These are phyloP conservation scores for Solanum gandarillasii DNA, from an alignment of 257 asterid species.

Conservation along the genomic window DNA sequence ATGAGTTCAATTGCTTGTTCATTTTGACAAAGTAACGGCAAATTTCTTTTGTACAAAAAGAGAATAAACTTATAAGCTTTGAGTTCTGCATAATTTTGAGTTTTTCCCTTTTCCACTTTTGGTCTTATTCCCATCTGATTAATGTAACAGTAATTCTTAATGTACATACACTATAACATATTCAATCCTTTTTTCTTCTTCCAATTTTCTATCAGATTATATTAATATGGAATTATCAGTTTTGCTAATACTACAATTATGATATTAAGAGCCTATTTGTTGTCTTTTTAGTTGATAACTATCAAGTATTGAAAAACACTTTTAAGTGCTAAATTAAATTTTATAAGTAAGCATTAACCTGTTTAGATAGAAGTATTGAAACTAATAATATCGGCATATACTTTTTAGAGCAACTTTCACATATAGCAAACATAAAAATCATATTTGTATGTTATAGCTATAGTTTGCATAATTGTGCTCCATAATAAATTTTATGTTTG, in stretches of 20 bases:
- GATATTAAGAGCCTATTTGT: neutral
- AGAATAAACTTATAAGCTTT: conserved; percentile 16
- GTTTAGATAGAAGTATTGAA: neutral
- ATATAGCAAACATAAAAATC: too few species aligned
- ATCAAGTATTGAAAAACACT: neutral
- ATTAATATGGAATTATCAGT: neutral
- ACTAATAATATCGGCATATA: too few species aligned
- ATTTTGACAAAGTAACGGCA: conserved; percentile 3
- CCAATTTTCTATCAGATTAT: neutral
- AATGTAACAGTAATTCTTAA: neutral
- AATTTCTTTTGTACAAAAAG: conserved; percentile 21
- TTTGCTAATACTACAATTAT: neutral
- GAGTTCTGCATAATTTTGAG: neutral
- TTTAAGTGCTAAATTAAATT: neutral
- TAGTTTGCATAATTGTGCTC: too few species aligned
- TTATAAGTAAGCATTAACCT: neutral
- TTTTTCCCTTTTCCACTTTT: neutral
- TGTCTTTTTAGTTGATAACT: neutral
- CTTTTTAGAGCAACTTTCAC: too few species aligned
- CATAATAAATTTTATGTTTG: too few species aligned
- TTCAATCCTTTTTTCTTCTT: neutral
- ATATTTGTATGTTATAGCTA: too few species aligned
- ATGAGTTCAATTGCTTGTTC: neutral
- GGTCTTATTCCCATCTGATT: neutral
- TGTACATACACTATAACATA: neutral